Evolutionary conservation across 1,284 basidiomycete species (phyloP).

Genomic region (Leccinum pseudoinsigne): DNA sequence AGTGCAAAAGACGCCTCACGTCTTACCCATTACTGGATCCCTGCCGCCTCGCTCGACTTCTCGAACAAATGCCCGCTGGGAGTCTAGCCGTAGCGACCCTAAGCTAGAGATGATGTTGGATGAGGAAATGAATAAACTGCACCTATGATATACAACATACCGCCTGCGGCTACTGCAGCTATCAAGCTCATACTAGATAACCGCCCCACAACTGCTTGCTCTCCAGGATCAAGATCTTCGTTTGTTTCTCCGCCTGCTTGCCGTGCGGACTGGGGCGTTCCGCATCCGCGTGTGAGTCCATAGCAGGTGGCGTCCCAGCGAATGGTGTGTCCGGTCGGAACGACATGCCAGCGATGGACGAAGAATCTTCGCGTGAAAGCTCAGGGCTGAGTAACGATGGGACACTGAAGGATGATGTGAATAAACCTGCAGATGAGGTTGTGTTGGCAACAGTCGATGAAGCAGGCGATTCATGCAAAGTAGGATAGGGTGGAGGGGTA

Average conservation of each 20-base stretch:
- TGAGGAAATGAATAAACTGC: conserved; percentile 4
- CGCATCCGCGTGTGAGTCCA: conserved; percentile 11
- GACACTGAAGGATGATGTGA: conserved; percentile 16
- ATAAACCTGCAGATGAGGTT: conserved; percentile 14
- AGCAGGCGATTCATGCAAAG: conserved; percentile 22
- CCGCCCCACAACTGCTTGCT: conserved; percentile 84
- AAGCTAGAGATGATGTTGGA: conserved; percentile 11
- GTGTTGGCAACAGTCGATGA: conserved; percentile 13
- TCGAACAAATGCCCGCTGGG: conserved; percentile 69
- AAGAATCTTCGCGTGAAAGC: conserved; percentile 15
- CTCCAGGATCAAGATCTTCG: conserved; percentile 40
- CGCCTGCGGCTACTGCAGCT: conserved; percentile 78
- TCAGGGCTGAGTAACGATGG: conserved; percentile 24
- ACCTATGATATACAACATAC: conserved; percentile 40
- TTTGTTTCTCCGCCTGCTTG: conserved; percentile 23
- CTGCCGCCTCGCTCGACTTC: conserved; percentile 81
- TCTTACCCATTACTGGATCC: conserved; percentile 84
- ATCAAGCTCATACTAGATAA: conserved; percentile 94
- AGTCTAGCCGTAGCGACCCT: conserved; percentile 66
- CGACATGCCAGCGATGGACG: conserved; percentile 10
- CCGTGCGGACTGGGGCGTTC: conserved; percentile 15
- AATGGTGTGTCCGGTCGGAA: conserved; percentile 23
- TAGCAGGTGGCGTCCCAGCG: conserved; percentile 7
- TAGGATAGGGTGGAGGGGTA: conserved; percentile 22
- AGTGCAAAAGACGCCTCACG: conserved; percentile 91